A percentile compares a stretch with the other conserved stretches of the same genome.
Conservation (phyloP, 495 filamentous ascomycete species). For the Wilcoxina mikolae region DNA sequence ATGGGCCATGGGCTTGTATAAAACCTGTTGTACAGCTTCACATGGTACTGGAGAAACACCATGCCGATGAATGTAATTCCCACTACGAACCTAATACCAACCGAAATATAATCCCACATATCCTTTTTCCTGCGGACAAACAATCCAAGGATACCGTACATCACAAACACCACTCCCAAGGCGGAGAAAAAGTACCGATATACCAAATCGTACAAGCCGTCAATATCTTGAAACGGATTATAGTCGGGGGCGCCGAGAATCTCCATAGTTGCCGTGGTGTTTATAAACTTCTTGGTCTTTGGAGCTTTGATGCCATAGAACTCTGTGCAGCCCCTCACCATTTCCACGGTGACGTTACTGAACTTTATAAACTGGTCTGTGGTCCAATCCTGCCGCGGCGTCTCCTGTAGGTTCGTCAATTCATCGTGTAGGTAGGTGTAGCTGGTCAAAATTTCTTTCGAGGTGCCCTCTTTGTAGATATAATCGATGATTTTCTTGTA, state of each 20-base stretch:
- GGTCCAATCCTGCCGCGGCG: not conserved
- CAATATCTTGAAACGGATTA: conserved; percentile 3
- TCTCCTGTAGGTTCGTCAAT: not conserved
- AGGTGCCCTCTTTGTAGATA: conserved; percentile 17
- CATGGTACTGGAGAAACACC: not conserved
- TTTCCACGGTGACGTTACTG: not conserved
- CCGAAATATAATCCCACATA: conserved; percentile 22
- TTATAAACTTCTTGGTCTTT: conserved; percentile 1
- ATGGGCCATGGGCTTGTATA: conserved; percentile 19
- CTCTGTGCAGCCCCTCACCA: conserved; percentile 11
- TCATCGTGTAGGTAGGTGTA: conserved; percentile 7
- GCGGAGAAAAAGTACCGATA: conserved; percentile 24
- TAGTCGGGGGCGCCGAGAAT: not conserved
- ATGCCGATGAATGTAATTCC: conserved; percentile 4
- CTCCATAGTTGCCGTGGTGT: not conserved
- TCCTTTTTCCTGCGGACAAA: conserved; percentile 25
- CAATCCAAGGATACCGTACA: conserved; percentile 19
- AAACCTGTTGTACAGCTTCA: conserved; percentile 15
- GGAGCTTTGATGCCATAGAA: conserved; percentile 21
- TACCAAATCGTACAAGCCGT: conserved; percentile 16
- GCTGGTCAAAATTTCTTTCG: conserved; percentile 14
- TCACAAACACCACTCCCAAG: conserved; percentile 12
- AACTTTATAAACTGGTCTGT: not conserved
- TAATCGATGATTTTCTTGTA: not conserved
- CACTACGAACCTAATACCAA: conserved; percentile 13